These are phyloP conservation scores for Camellia granthamiana DNA, from an alignment of 148 eudicot species.

Conservation along the genomic window DNA sequence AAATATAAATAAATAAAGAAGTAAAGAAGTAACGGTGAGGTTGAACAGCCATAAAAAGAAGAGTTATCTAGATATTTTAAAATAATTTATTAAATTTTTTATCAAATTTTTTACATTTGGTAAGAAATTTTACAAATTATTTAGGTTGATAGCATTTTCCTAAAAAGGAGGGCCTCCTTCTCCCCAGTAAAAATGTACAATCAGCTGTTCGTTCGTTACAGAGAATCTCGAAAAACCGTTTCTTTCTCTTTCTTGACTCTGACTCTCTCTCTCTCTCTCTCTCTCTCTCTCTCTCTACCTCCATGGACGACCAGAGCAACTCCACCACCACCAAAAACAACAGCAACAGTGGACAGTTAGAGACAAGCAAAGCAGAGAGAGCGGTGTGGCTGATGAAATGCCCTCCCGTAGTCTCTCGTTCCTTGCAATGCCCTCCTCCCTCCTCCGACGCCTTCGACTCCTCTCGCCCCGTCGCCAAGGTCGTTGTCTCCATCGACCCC, in stretches of 20 bases:
- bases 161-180: too few species aligned
- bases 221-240: constrained; percentile 22
- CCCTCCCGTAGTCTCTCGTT: constrained; percentile 59
- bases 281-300: not conserved
- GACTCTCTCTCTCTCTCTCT: not conserved
- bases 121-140: too few species aligned
- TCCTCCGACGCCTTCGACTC: constrained; percentile 12
- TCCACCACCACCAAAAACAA: not conserved
- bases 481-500: constrained; percentile 68
- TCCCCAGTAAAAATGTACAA: not conserved
- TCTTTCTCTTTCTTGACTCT: not conserved
- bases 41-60: too few species aligned
- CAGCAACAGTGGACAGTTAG: constrained; percentile 26
- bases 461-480: constrained; percentile 55
- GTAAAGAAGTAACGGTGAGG: too few species aligned
- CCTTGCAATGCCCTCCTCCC: constrained; percentile 25
- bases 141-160: too few species aligned
- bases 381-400: constrained; percentile 76
- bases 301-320: constrained; percentile 20
- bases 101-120: too few species aligned
- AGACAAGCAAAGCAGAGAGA: constrained; percentile 55
- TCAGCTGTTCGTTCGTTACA: constrained; percentile 16
- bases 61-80: too few species aligned
- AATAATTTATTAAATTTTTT: too few species aligned
- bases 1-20: too few species aligned